Conservation (phyloP, 1,139 yeast genomes). For the Yamadazyma songkhlaensis region DNA sequence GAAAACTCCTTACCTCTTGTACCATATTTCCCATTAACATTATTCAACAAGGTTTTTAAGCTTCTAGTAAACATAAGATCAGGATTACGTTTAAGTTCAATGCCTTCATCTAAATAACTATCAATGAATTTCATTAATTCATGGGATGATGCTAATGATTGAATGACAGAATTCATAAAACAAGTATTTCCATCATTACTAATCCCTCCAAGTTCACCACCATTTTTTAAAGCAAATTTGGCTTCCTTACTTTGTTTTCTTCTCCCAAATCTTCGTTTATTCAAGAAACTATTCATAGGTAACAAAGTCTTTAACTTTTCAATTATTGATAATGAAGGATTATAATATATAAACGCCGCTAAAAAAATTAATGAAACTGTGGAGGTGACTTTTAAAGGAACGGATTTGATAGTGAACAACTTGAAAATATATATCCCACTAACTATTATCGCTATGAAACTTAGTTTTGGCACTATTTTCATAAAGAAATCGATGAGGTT, state of each 20-base stretch:
- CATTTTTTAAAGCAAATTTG: slow-evolving; percentile 46
- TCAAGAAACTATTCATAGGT: slow-evolving; percentile 10
- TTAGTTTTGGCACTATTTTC: too few species aligned
- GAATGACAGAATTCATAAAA: slow-evolving; percentile 88
- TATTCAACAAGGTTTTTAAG: slow-evolving; percentile 47
- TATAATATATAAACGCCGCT: slow-evolving; percentile 5
- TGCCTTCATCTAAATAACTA: slow-evolving; percentile 31
- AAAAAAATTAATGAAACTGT: slow-evolving; percentile 9
- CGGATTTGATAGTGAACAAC: slow-evolving; percentile 2
- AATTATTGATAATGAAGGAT: neutral
- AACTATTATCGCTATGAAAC: too few species aligned
- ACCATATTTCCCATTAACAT: slow-evolving; percentile 58
- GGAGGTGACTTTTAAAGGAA: slow-evolving; percentile 9
- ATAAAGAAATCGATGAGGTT: too few species aligned
- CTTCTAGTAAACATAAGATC: slow-evolving; percentile 52
- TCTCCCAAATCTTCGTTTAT: slow-evolving; percentile 10
- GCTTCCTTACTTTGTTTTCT: slow-evolving; percentile 23
- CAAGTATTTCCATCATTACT: slow-evolving; percentile 91
- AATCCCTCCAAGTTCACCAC: slow-evolving; percentile 81
- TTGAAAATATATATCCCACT: too few species aligned
- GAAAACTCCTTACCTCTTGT: slow-evolving; percentile 57
- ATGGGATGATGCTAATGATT: slow-evolving; percentile 74
- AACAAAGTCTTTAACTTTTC: neutral
- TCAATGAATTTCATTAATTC: slow-evolving; percentile 59
- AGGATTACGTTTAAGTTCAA: slow-evolving; percentile 27